Evolutionary conservation across 2,329 filamentous ascomycete genomes (phyloP).

Genomic region (Pseudocercospora musae): DNA sequence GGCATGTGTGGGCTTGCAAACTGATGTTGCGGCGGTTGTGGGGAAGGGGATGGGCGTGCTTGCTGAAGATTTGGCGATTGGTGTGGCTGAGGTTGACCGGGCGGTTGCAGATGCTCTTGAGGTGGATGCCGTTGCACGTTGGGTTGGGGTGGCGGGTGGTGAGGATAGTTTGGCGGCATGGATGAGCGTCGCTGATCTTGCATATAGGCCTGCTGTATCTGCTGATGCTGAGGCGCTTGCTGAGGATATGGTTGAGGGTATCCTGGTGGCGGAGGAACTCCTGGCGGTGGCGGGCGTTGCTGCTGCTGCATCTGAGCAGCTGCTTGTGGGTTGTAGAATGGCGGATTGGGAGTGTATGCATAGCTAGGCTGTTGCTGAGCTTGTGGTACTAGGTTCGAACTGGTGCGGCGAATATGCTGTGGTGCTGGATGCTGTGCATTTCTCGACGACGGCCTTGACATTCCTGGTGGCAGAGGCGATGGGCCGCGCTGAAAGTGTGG

Average conservation of each 20-base stretch:
- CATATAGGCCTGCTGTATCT: constrained; percentile 66
- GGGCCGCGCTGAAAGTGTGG: constrained; percentile 69
- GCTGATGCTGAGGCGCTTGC: constrained; percentile 35
- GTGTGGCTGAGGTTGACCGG: constrained; percentile 36
- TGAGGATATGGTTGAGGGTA: constrained; percentile 32
- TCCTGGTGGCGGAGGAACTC: constrained; percentile 22
- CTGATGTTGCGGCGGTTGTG: constrained; percentile 51
- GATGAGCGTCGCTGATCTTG: constrained; percentile 74
- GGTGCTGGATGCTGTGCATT: constrained; percentile 64
- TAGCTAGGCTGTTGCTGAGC: constrained; percentile 53
- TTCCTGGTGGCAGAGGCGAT: constrained; percentile 74
- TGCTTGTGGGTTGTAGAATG: constrained; percentile 69
- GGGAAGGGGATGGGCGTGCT: constrained; percentile 41
- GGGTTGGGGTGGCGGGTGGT: constrained; percentile 53
- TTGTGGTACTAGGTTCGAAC: constrained; percentile 68
- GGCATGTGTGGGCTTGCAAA: constrained; percentile 54
- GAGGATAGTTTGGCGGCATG: constrained; percentile 66
- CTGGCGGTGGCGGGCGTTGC: constrained; percentile 28
- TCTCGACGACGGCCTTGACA: constrained; percentile 74
- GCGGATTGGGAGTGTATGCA: constrained; percentile 79
- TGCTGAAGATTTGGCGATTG: constrained; percentile 37
- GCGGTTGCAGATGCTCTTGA: constrained; percentile 31
- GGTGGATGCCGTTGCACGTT: constrained; percentile 45
- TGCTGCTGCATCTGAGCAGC: constrained; percentile 50
- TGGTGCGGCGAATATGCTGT: constrained; percentile 66